Evolutionary conservation across 805 yeast genomes (phyloP), one percentile per base, ranked within the genome.

Genomic region (Candida lessepsii): DNA sequence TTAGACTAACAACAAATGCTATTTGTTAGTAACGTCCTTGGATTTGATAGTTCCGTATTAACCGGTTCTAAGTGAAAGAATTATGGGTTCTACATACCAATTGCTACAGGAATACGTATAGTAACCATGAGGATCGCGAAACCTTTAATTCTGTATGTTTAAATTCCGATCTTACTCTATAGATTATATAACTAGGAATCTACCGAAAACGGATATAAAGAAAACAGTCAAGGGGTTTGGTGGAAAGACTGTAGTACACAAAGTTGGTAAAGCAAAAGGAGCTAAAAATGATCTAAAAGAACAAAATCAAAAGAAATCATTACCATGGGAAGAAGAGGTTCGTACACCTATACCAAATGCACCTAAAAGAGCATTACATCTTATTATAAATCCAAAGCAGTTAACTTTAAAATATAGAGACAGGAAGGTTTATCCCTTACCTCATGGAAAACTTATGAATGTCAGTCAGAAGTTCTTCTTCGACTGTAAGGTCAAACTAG

Each of bases 401-500:
- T 44, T 63, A 21, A 58, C 50, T 28, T 46, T 47, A 6, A 29
- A 28, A 4, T 62, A 59, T 35, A 46, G 57, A 28, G 44, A 38
- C 5, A 49, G 44, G 8, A 45, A 35, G 2, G 50, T 46, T 8
- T 54, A 51, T 33, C 26, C 30, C 11, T 18, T 36, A 11, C 37
- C 41, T 4, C 9, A 16, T 24, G 52, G 55, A 3, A 29, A 18
- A 2, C 20, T 38, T 14, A 29, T 54, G 27, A 30, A 53, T 17
- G 25, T 41, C 3, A 51, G 66, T 4, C 70, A 63, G 40, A 30
- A 48, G 4, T 48, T 67, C 20, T 78, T 82, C 53, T 71, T 74
- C 42, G 54, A 55, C 2, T 63, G 81, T 1, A 61, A 61, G 14
- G 67, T 76, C 2, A 56, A 58, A 16, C 64, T 77, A 29, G 86